A percentile compares a stretch with the other conserved stretches of the same genome.
Evolutionary conservation across 345 rosid species (phyloP).

Genomic region (Lumnitzera racemosa): DNA sequence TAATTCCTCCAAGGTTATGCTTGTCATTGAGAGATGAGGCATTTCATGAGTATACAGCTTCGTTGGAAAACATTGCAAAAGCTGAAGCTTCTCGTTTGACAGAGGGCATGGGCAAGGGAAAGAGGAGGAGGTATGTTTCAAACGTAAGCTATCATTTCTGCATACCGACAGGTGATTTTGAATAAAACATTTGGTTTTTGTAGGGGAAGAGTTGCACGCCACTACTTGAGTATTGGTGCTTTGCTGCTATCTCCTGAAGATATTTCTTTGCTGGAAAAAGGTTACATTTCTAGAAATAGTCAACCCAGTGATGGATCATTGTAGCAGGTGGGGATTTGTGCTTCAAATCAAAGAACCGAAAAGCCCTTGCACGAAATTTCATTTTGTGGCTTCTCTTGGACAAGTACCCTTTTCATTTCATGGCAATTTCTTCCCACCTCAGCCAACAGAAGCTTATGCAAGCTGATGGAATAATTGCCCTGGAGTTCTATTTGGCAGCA

Average conservation of each 20-base stretch:
- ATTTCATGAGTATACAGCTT: conserved; percentile 66
- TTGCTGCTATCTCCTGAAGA: conserved; percentile 59
- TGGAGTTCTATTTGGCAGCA: background rate
- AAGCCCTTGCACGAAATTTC: background rate
- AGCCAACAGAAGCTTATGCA: too few relatives aligned
- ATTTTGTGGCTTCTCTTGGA: background rate
- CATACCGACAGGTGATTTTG: background rate
- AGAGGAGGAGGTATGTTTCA: conserved; percentile 40
- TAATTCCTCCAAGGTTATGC: conserved; percentile 47
- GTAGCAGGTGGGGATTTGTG: background rate
- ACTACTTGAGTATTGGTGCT: conserved; percentile 60
- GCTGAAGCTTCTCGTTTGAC: conserved; percentile 54
- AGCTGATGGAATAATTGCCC: too few relatives aligned
- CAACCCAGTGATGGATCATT: conserved; percentile 12
- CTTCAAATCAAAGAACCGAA: background rate
- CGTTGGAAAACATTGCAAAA: conserved; percentile 57
- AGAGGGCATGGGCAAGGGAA: conserved; percentile 22
- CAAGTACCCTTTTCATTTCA: too few relatives aligned
- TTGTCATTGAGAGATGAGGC: conserved; percentile 50
- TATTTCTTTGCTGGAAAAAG: conserved; percentile 44
- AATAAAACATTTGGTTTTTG: conserved; percentile 3
- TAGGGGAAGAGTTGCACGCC: conserved; percentile 55
- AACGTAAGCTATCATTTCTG: background rate
- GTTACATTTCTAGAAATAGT: conserved; percentile 24
- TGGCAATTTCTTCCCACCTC: too few relatives aligned